These are phyloP conservation scores for Metschnikowia henanensis DNA, from an alignment of 805 yeast genomes.

Conservation along the genomic window DNA sequence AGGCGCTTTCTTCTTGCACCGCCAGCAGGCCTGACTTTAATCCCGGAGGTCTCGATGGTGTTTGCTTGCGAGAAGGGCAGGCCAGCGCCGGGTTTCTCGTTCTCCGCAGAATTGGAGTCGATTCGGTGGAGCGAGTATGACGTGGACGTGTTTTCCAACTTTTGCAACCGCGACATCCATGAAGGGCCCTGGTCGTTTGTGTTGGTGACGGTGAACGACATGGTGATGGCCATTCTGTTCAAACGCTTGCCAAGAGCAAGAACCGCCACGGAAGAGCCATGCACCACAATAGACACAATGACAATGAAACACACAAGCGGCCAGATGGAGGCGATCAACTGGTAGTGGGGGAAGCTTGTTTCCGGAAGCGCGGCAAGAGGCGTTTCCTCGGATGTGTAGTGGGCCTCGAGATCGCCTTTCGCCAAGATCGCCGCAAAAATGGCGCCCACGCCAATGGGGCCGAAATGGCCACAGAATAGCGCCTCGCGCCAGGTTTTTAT, in stretches of 20 bases:
- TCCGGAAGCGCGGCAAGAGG: constrained; percentile 54
- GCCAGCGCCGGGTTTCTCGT: constrained; percentile 19
- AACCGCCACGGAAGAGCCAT: constrained; percentile 67
- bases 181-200: constrained; percentile 59
- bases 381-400: constrained; percentile 50
- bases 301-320: constrained; percentile 63
- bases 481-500: constrained; percentile 93
- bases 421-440: constrained; percentile 82
- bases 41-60: constrained; percentile 61
- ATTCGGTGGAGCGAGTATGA: constrained; percentile 81
- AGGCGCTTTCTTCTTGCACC: constrained; percentile 60
- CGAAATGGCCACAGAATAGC: constrained; percentile 90
- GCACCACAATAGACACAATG: constrained; percentile 79
- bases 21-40: constrained; percentile 70
- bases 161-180: constrained; percentile 87
- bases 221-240: constrained; percentile 89
- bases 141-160: constrained; percentile 67
- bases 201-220: constrained; percentile 68
- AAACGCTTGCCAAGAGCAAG: constrained; percentile 65
- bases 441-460: constrained; percentile 96
- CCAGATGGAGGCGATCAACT: constrained; percentile 68
- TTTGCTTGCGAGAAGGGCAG: constrained; percentile 29
- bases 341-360: constrained; percentile 51
- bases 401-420: constrained; percentile 63
- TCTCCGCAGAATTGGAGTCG: constrained; percentile 48